These are phyloP conservation scores for Aspergillus udagawae DNA, from an alignment of 2,329 filamentous ascomycete species.

Conservation along the genomic window DNA sequence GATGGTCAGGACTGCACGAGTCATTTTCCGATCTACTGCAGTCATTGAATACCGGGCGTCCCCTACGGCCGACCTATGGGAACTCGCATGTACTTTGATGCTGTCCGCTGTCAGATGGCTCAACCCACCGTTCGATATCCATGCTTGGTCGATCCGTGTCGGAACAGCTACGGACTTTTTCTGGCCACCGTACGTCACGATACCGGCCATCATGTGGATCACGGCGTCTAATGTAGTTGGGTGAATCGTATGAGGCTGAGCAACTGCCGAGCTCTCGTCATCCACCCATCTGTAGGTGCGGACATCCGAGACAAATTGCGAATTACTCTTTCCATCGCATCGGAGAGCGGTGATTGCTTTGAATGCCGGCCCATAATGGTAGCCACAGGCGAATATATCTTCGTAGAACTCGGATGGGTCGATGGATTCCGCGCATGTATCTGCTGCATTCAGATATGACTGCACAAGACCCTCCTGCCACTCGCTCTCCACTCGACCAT, in stretches of 20 bases:
- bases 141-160: slow-evolving; percentile 1
- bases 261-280: background rate
- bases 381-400: background rate
- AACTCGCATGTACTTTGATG: background rate
- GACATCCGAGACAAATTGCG: background rate
- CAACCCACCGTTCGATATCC: slow-evolving; percentile 1
- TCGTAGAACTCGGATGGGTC: slow-evolving; percentile 1
- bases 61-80: background rate
- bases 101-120: background rate
- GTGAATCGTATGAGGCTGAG: slow-evolving; percentile 5
- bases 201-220: slow-evolving; percentile 5
- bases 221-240: slow-evolving; percentile 7
- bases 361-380: slow-evolving; percentile 4
- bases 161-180: background rate
- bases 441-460: background rate
- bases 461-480: background rate
- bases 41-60: background rate
- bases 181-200: background rate
- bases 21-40: background rate
- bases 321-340: background rate
- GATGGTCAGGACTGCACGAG: background rate
- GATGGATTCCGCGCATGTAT: background rate
- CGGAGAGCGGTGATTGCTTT: background rate
- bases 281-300: background rate
- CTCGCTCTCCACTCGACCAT: background rate